Evolutionary conservation across 1,139 yeast species (phyloP).

Genomic region (Chernovozyma aurita): DNA sequence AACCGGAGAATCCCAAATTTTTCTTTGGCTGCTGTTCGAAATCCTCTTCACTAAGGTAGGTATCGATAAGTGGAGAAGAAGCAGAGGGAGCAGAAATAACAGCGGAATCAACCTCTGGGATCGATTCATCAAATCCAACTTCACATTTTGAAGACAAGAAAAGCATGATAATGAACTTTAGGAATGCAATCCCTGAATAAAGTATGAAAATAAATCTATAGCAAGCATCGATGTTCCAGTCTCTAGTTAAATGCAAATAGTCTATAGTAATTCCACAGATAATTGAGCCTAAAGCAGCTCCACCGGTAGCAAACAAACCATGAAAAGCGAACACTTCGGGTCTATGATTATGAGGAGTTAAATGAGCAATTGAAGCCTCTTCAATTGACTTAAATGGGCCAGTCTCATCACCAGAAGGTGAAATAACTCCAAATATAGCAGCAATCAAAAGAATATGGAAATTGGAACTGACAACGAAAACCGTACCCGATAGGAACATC

Average conservation of each 20-base stretch:
- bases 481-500: slow-evolving; percentile 68
- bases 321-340: slow-evolving; percentile 75
- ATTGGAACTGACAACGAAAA: slow-evolving; percentile 49
- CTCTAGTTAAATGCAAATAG: slow-evolving; percentile 26
- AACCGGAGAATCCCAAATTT: slow-evolving; percentile 14
- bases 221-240: slow-evolving; percentile 34
- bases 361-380: slow-evolving; percentile 80
- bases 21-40: slow-evolving; percentile 1
- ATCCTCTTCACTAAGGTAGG: background rate
- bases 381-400: slow-evolving; percentile 92
- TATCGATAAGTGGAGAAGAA: no score
- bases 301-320: slow-evolving; percentile 64
- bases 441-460: slow-evolving; percentile 59
- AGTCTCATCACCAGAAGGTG: slow-evolving; percentile 89
- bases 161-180: slow-evolving; percentile 52
- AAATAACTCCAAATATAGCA: slow-evolving; percentile 57
- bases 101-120: slow-evolving; percentile 6
- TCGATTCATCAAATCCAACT: slow-evolving; percentile 9
- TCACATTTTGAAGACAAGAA: slow-evolving; percentile 58
- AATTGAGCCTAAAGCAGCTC: slow-evolving; percentile 73
- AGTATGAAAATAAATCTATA: slow-evolving; percentile 57
- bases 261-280: slow-evolving; percentile 58
- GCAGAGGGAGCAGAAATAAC: background rate
- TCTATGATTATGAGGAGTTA: slow-evolving; percentile 61
- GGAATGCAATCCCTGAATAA: slow-evolving; percentile 53